Percentiles rank a stretch among this genome's conserved stretches.
These are phyloP conservation scores for Aspergillus cavernicola DNA, from an alignment of 495 filamentous ascomycete species.

Conservation along the genomic window DNA sequence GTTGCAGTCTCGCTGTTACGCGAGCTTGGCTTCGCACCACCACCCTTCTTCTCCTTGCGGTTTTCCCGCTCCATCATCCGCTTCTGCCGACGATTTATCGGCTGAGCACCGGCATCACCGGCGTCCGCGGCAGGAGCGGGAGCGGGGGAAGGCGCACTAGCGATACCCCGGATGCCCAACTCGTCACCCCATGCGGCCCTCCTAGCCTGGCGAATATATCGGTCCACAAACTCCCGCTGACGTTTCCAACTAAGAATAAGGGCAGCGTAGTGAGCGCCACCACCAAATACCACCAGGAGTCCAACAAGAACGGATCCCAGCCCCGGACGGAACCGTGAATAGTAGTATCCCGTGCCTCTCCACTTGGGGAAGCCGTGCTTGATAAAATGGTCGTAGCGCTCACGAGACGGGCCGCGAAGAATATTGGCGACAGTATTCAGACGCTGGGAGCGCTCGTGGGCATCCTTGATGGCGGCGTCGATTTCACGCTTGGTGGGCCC, in stretches of 20 bases:
- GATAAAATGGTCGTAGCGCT: conserved; percentile 94
- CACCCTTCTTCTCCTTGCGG: conserved; percentile 59
- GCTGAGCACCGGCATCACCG: conserved; percentile 42
- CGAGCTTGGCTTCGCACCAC: conserved; percentile 25
- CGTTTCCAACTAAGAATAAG: conserved; percentile 82
- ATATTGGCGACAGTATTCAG: conserved; percentile 80
- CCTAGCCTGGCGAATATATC: conserved; percentile 87
- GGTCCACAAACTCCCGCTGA: conserved; percentile 82
- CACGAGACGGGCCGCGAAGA: conserved; percentile 71
- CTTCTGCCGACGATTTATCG: conserved; percentile 83
- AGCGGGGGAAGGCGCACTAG: conserved; percentile 55
- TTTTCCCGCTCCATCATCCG: conserved; percentile 79
- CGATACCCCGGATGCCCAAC: conserved; percentile 59
- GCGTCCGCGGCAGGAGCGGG: conserved; percentile 36
- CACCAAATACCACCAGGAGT: conserved; percentile 80
- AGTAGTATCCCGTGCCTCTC: conserved; percentile 98
- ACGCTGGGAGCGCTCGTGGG: conserved; percentile 74
- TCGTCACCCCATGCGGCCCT: conserved; percentile 87
- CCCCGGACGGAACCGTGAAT: conserved; percentile 85
- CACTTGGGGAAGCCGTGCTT: conserved; percentile 91
- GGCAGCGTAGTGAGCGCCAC: conserved; percentile 78
- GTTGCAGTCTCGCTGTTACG: conserved; percentile 47
- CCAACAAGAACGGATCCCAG: conserved; percentile 78
- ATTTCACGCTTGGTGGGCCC: conserved; percentile 69
- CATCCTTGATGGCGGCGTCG: conserved; percentile 68